Conservation (phyloP, 306 rosid species). For the Trifolium fragiferum region DNA sequence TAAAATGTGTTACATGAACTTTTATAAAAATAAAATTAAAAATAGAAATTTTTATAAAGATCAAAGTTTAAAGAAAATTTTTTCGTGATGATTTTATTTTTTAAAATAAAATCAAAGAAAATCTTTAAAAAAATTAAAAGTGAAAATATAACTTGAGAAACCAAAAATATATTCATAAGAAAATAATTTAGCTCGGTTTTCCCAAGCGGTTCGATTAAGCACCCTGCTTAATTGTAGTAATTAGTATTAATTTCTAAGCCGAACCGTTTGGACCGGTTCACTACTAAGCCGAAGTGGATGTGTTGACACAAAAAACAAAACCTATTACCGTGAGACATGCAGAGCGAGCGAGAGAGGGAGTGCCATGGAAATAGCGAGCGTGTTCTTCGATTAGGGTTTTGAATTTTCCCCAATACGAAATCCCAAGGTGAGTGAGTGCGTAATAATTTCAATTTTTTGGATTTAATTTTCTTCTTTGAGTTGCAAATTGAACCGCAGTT, state of each 20-base stretch:
- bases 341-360: slow-evolving; percentile 40
- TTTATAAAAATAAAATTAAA: too few relatives aligned
- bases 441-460: neutral
- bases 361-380: slow-evolving; percentile 34
- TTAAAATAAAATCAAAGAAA: too few relatives aligned
- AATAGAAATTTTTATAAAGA: too few relatives aligned
- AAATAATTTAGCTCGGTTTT: neutral
- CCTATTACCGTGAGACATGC: slow-evolving; percentile 7
- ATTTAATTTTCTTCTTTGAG: slow-evolving; percentile 44
- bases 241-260: neutral
- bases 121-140: too few relatives aligned
- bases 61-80: too few relatives aligned
- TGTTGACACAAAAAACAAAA: neutral
- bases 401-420: slow-evolving; percentile 39
- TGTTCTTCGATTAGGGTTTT: slow-evolving; percentile 55
- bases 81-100: too few relatives aligned
- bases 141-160: too few relatives aligned
- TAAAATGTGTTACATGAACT: too few relatives aligned
- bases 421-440: slow-evolving; percentile 78
- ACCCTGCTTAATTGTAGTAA: too few relatives aligned
- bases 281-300: neutral
- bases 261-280: neutral
- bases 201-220: neutral
- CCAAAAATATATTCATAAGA: too few relatives aligned
- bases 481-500: slow-evolving; percentile 42